A percentile compares a stretch with the other conserved stretches of the same genome.
Conservation (phyloP, 2,329 filamentous ascomycete genomes). For the Microdochium bolleyi region DNA sequence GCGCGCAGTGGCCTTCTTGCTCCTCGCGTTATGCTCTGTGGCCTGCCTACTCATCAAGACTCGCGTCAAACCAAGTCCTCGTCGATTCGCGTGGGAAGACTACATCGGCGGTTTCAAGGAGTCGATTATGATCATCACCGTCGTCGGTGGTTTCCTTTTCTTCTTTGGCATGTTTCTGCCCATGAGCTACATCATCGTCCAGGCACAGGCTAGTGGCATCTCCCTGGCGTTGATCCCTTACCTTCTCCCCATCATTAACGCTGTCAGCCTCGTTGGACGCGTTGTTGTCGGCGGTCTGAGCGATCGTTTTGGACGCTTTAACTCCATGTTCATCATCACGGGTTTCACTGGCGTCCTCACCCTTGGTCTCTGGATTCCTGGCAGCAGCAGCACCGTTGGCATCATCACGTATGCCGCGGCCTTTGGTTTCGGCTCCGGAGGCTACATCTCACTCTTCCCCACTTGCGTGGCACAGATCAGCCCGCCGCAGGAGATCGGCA, state of each 20-base stretch:
- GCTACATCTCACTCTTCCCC: constrained; percentile 52
- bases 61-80: constrained; percentile 23
- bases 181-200: constrained; percentile 43
- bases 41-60: constrained; percentile 21
- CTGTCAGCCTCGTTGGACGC: constrained; percentile 55
- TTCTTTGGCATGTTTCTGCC: constrained; percentile 47
- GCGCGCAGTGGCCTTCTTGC: constrained; percentile 26
- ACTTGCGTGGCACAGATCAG: constrained; percentile 63
- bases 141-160: constrained; percentile 43
- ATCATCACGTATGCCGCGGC: constrained; percentile 53
- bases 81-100: constrained; percentile 34
- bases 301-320: constrained; percentile 29
- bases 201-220: constrained; percentile 36
- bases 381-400: constrained; percentile 33
- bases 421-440: constrained; percentile 59
- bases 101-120: constrained; percentile 40
- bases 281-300: constrained; percentile 41
- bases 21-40: constrained; percentile 22
- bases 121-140: constrained; percentile 33
- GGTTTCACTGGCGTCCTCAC: constrained; percentile 28
- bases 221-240: constrained; percentile 32
- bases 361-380: constrained; percentile 33
- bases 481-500: constrained; percentile 61
- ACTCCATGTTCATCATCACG: constrained; percentile 36
- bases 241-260: constrained; percentile 49